These are phyloP conservation scores for Ceratocystis cubensis DNA, from an alignment of 2,329 filamentous ascomycete genomes.

Conservation along the genomic window DNA sequence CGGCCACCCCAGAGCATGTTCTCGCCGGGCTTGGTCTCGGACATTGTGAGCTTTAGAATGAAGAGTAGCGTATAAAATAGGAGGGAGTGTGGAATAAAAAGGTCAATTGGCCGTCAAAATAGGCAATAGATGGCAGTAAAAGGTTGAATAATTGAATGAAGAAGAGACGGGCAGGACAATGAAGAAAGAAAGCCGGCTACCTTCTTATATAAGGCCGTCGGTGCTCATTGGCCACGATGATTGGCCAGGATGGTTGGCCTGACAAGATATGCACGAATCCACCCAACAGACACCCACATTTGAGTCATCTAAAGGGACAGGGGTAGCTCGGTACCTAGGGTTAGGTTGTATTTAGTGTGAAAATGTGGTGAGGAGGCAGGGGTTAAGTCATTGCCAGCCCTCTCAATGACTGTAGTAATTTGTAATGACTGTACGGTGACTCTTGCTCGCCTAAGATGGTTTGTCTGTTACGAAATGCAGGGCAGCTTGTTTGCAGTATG, in stretches of 20 bases:
- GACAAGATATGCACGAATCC: background rate
- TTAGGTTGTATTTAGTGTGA: background rate
- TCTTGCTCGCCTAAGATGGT: background rate
- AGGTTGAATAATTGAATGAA: background rate
- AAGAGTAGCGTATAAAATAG: background rate
- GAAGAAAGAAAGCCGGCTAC: background rate
- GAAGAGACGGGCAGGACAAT: background rate
- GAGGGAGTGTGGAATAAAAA: background rate
- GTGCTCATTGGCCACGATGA: background rate
- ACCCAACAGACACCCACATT: background rate
- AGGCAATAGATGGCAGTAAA: background rate
- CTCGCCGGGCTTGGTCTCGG: conserved; percentile 26
- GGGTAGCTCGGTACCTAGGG: background rate
- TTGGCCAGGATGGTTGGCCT: background rate
- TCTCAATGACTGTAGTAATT: background rate
- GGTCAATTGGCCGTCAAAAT: background rate
- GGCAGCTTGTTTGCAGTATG: background rate
- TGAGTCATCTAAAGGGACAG: conserved; percentile 1
- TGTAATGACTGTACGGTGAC: background rate
- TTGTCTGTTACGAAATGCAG: background rate
- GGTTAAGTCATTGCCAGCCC: background rate
- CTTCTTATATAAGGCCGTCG: background rate
- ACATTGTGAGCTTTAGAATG: conserved; percentile 23
- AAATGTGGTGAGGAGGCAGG: background rate
- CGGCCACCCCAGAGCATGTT: conserved; percentile 36